Evolutionary conservation across 768 basidiomycete species (phyloP).

Genomic region (Inosperma sp.): DNA sequence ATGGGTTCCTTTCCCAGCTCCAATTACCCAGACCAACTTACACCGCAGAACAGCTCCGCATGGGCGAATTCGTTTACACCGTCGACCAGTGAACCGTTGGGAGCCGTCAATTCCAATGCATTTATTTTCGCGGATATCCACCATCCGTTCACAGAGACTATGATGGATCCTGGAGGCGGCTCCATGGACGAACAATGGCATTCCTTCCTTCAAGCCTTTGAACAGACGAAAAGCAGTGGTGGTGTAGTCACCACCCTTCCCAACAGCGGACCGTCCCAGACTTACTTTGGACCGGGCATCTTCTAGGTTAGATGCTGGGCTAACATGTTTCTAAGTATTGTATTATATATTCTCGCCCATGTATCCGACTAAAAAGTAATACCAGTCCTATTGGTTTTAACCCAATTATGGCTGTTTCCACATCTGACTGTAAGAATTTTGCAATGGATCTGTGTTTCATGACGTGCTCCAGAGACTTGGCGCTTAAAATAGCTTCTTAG

Average conservation of each 20-base stretch:
- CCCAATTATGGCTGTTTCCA: too few species aligned
- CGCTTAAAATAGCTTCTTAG: background rate
- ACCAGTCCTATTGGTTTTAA: too few species aligned
- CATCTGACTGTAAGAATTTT: background rate
- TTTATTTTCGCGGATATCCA: conserved; percentile 35
- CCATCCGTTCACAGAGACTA: conserved; percentile 27
- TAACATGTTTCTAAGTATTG: too few species aligned
- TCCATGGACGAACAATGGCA: conserved; percentile 65
- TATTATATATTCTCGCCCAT: too few species aligned
- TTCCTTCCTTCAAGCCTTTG: conserved; percentile 59
- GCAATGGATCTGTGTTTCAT: background rate
- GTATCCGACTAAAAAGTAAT: too few species aligned
- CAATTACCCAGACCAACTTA: background rate
- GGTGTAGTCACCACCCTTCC: too few species aligned
- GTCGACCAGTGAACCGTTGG: background rate
- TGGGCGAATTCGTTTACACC: background rate
- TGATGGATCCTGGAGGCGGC: conserved; percentile 52
- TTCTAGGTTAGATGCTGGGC: too few species aligned
- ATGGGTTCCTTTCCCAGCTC: background rate
- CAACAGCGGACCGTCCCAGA: too few species aligned
- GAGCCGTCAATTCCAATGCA: conserved; percentile 19
- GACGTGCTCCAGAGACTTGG: too few species aligned
- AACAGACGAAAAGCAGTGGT: too few species aligned
- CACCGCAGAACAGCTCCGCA: background rate
- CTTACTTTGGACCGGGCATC: too few species aligned